Evolutionary conservation across 768 basidiomycete species (phyloP).

Genomic region (Rhodotorula taiwanensis): DNA sequence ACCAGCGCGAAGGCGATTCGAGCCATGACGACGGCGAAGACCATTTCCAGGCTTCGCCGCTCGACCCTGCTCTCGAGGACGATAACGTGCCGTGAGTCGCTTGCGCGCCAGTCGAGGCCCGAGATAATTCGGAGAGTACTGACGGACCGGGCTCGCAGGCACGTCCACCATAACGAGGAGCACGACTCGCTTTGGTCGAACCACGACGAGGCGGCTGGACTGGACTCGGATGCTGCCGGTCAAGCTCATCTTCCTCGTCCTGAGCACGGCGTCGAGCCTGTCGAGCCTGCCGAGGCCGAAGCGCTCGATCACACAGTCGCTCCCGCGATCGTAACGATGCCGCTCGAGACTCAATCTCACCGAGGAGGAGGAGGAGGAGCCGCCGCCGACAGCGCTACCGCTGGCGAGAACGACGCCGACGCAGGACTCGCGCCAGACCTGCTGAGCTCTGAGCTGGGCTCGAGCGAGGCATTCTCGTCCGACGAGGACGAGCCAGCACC

Average conservation of each 20-base stretch:
- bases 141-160: too few relatives aligned
- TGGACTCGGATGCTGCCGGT: background rate
- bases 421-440: too few relatives aligned
- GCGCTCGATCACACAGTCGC: too few relatives aligned
- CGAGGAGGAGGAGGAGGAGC: too few relatives aligned
- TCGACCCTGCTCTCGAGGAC: background rate
- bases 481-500: background rate
- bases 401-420: too few relatives aligned
- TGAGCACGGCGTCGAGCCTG: conserved; percentile 3
- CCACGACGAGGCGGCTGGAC: background rate
- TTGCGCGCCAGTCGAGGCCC: background rate
- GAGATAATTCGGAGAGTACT: too few relatives aligned
- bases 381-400: too few relatives aligned
- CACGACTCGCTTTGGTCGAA: background rate
- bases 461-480: background rate
- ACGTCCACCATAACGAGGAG: background rate
- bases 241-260: background rate
- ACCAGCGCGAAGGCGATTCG: conserved; percentile 3
- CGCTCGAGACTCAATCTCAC: too few relatives aligned
- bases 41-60: background rate
- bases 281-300: too few relatives aligned
- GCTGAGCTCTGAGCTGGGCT: too few relatives aligned
- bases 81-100: conserved; percentile 9
- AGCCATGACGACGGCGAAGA: conserved; percentile 5
- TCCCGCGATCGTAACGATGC: too few relatives aligned